These are phyloP conservation scores for Melanomma pulvis-pyrius DNA, from an alignment of 495 filamentous ascomycete species.

Conservation along the genomic window DNA sequence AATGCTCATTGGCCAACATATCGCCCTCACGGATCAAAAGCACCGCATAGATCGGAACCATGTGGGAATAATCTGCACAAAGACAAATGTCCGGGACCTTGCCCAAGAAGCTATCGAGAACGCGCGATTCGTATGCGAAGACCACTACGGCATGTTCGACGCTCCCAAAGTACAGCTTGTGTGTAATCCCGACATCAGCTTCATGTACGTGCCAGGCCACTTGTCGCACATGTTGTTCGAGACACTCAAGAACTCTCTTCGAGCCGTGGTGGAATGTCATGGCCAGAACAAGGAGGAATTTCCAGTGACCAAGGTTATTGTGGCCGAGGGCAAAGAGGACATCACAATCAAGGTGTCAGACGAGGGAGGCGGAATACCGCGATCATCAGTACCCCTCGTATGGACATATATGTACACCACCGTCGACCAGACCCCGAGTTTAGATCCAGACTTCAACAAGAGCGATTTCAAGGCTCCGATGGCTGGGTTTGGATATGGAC, in stretches of 20 bases:
- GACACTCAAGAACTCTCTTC: constrained; percentile 95
- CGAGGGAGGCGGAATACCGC: constrained; percentile 92
- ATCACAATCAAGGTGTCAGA: constrained; percentile 98
- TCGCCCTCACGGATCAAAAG: constrained; percentile 90
- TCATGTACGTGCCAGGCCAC: constrained; percentile 99
- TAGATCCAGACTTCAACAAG: constrained; percentile 98
- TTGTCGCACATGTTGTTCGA: constrained; percentile 99
- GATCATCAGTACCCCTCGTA: constrained; percentile 88
- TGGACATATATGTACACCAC: constrained; percentile 99
- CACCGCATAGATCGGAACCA: constrained; percentile 86
- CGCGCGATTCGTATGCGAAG: constrained; percentile 96
- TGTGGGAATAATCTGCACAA: constrained; percentile 98
- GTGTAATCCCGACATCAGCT: constrained; percentile 87
- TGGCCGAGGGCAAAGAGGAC: constrained; percentile 95
- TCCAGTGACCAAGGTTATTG: constrained; percentile 93
- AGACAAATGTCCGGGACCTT: constrained; percentile 93
- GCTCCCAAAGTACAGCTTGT: constrained; percentile 95
- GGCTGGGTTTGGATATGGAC: constrained; percentile 96
- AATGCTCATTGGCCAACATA: constrained; percentile 98
- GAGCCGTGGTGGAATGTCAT: constrained; percentile 94
- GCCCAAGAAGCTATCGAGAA: constrained; percentile 98
- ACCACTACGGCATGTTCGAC: constrained; percentile 97
- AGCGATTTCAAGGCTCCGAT: constrained; percentile 99
- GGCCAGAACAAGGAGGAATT: constrained; percentile 94
- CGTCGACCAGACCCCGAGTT: constrained; percentile 88